Percentiles rank a stretch among this genome's conserved stretches.
Evolutionary conservation across 441 rosid genomes (phyloP).

Genomic region (Pelargonium australe): DNA sequence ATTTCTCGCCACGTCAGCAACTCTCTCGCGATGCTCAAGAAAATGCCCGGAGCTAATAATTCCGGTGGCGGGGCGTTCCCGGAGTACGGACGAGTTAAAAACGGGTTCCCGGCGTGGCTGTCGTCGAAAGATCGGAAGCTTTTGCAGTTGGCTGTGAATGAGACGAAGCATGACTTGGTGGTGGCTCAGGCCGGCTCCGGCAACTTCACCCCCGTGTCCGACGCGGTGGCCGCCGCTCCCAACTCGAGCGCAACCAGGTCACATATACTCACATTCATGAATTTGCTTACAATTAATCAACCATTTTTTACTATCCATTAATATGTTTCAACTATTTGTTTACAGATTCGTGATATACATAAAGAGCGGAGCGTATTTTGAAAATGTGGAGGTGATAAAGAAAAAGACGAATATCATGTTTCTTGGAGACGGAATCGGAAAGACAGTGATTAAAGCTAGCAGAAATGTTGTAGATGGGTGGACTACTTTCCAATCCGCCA

Average conservation of each 20-base stretch:
- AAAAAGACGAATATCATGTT: constrained; percentile 41
- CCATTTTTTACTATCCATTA: no score
- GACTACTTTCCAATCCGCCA: constrained; percentile 50
- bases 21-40: constrained; percentile 45
- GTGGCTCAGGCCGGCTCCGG: constrained; percentile 56
- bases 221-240: constrained; percentile 52
- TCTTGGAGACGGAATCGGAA: constrained; percentile 49
- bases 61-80: constrained; percentile 28
- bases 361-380: constrained; percentile 39
- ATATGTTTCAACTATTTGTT: no score
- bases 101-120: constrained; percentile 47
- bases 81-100: constrained; percentile 27
- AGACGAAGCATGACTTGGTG: constrained; percentile 29
- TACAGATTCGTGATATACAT: constrained; percentile 48
- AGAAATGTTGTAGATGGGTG: constrained; percentile 37
- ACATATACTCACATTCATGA: no score
- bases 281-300: no score
- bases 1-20: constrained; percentile 46
- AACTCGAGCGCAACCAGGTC: constrained; percentile 47
- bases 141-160: constrained; percentile 25
- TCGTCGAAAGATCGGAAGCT: constrained; percentile 32
- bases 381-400: constrained; percentile 40
- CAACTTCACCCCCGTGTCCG: constrained; percentile 40
- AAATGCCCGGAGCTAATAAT: constrained; percentile 32
- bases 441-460: constrained; percentile 35